Conservation (phyloP, 106 monocot genomes). For the Amphibolis antarctica region DNA sequence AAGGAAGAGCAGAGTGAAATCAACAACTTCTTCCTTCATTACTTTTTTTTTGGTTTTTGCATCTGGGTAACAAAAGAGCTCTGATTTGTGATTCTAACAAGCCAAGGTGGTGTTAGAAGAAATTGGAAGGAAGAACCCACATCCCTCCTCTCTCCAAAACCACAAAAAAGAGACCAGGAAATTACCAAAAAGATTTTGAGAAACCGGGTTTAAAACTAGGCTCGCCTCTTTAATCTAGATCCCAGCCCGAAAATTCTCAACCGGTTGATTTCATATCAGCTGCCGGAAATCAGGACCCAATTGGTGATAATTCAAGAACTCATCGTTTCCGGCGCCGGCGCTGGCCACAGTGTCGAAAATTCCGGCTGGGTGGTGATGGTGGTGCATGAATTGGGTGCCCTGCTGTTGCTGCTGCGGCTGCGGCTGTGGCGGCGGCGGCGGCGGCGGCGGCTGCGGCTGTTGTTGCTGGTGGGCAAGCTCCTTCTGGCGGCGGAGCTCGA, state of each 20-base stretch:
- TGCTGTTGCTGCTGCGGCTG: neutral
- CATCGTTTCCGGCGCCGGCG: slow-evolving; percentile 7
- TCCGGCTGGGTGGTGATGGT: neutral
- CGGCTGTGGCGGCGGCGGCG: neutral
- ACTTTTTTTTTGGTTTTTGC: slow-evolving; percentile 1
- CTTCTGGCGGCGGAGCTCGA: slow-evolving; percentile 37
- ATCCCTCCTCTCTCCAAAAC: neutral
- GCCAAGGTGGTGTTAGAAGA: neutral
- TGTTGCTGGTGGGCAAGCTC: slow-evolving; percentile 8
- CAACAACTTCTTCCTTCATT: too few species aligned
- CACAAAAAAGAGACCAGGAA: neutral
- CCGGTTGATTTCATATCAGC: slow-evolving; percentile 26
- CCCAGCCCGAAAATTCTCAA: neutral
- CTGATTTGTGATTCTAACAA: neutral
- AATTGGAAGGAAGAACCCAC: neutral
- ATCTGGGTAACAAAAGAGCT: neutral
- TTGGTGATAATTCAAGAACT: slow-evolving; percentile 30
- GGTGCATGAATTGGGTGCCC: neutral
- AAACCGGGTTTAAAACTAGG: neutral
- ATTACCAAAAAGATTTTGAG: neutral
- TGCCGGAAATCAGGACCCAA: slow-evolving; percentile 35
- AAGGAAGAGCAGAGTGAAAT: too few species aligned
- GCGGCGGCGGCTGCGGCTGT: neutral
- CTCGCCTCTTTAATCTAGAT: neutral
- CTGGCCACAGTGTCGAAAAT: neutral